Base-by-base conservation (phyloP, 2,329 filamentous ascomycete species). In the Diaporthe sp. region DNA sequence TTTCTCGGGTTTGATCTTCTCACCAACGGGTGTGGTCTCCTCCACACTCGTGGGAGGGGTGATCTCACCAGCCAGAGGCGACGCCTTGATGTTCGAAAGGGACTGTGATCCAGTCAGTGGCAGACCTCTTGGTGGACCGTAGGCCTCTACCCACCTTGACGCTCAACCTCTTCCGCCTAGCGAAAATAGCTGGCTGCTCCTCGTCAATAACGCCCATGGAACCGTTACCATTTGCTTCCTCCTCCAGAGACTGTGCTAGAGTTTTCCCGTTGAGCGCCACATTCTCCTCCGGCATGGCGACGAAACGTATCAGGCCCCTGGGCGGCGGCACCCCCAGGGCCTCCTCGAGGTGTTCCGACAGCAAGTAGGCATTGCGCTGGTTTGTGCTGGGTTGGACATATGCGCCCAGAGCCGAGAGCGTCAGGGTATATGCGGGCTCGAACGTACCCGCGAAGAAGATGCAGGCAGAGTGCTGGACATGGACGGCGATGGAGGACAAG, bases 401-500 rank as follows among this genome's bases (percentile, higher is more conserved):
- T 15, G 88, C 88, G 1, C 93, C 88, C 13, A 97, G 87, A 0
- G 94, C 92, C 49, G 90, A 92, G 76, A 98, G 90, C 47, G 91
- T 93, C 80, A 98, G 87, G 76, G 92, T 89, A 81, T 98, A 98
- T 28, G 94, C 94, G 4, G 94, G 93, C 70, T 95, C 93, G 78
- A 94, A 93, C 7, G 91, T 92, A 49, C 92, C 94, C 2, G 91
- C 94, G 76, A 96, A 93, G 73, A 95, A 87, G 79, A 98, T 90
- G 81, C 93, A 94, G 20, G 91, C 89, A 37, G 93, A 92, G 80
- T 97, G 94, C 57, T 93, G 90, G n/a, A 98, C 85, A 2, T 91
- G 93, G 63, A 97, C 90, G 81, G 94, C 90, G 75, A 98, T 92
- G 12, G 92, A 94, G 3, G 92, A 90, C 74, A 94, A 89, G 3